These are phyloP conservation scores for Naganishia onofrii DNA, from an alignment of 768 basidiomycete genomes.

Conservation along the genomic window DNA sequence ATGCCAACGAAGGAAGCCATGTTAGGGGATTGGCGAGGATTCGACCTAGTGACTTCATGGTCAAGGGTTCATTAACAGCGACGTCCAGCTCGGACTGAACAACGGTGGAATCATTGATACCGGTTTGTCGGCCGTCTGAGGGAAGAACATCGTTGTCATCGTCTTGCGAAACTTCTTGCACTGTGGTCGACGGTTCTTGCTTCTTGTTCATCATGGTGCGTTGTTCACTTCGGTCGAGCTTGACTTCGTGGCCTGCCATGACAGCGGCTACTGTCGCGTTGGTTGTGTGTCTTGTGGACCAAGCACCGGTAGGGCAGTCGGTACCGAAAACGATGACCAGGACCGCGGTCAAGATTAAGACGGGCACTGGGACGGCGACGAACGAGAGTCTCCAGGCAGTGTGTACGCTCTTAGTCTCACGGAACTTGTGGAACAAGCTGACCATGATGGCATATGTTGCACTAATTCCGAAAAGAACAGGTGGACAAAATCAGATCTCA, in stretches of 20 bases:
- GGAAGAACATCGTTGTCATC: slow-evolving; percentile 28
- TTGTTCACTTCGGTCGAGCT: slow-evolving; percentile 41
- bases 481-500: neutral
- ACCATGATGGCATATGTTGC: slow-evolving; percentile 63
- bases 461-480: slow-evolving; percentile 40
- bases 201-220: slow-evolving; percentile 42
- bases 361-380: slow-evolving; percentile 61
- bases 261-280: slow-evolving; percentile 47
- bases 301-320: slow-evolving; percentile 61
- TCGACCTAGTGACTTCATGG: slow-evolving; percentile 45
- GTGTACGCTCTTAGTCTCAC: slow-evolving; percentile 42
- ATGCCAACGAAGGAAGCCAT: slow-evolving; percentile 61
- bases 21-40: slow-evolving; percentile 57
- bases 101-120: slow-evolving; percentile 32
- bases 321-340: slow-evolving; percentile 57
- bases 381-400: slow-evolving; percentile 62
- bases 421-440: slow-evolving; percentile 56
- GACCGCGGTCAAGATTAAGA: slow-evolving; percentile 55
- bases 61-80: slow-evolving; percentile 57
- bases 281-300: slow-evolving; percentile 57
- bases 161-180: slow-evolving; percentile 27
- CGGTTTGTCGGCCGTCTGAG: slow-evolving; percentile 15
- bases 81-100: slow-evolving; percentile 54
- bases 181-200: slow-evolving; percentile 38
- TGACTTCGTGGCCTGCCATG: slow-evolving; percentile 37